Evolutionary conservation across 768 basidiomycete genomes (phyloP), one percentile per base, ranked within the genome.

Genomic region (Ramaria rubella): DNA sequence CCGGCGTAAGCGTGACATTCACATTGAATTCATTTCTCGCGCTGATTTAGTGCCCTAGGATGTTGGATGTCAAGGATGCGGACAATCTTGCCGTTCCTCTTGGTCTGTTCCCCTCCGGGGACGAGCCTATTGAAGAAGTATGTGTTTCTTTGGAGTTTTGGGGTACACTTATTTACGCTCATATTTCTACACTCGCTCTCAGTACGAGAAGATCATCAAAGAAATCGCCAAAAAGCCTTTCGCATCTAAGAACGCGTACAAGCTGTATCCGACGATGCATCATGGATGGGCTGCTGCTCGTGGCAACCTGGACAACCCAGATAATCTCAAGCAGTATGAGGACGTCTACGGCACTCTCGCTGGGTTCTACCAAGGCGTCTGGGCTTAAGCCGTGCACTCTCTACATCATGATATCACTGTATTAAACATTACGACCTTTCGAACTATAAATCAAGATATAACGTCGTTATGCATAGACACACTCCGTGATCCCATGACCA

Each of bases 241-340:
- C 60, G 73, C 76, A 0, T 63, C 66, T 40, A 74, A 77, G 65
- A 77, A 72, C 64, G 77, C 79, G 55, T 72, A 73, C 66, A 81
- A 81, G 64, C 63, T 71, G 53, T 82, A 81, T 59, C 48, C 70
- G 2, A 75, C 72, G 59, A 79, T 79, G 76, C 78, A 57, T 70
- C 83, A 85, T 61, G 83, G 83, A 31, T 86, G 77, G 73, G 81
- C 83, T 4, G 84, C 81, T 19, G 83, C 84, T 3, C 73, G 83
- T 46, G 83, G 75, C 1, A 71, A 85, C 64, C 70, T 85, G 52
- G 72, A 75, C 26, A 72, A 83, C 51, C 65, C 71, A 21, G 80
- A 83, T 57, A 84, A 83, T 66, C 76, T 76, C 65, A 78, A 77
- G 64, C 77, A 80, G 75, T 83, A 68, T 57, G 71, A 81, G 60